Evolutionary conservation across 441 rosid genomes (phyloP), one percentile per base, ranked within the genome.

Genomic region (Adansonia gregorii): DNA sequence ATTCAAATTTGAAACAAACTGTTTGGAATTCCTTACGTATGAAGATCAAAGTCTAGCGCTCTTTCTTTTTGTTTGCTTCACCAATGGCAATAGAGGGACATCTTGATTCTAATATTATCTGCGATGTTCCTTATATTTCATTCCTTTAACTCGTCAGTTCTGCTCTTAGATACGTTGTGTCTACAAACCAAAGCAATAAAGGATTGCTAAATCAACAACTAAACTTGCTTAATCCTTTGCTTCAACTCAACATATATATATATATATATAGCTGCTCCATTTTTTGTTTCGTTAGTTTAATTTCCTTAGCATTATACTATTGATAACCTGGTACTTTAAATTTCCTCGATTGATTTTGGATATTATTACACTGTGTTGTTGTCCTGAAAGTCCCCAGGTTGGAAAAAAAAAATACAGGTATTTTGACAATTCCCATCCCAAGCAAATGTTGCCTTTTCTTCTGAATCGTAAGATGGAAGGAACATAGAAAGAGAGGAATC

Each of bases 401-500:
- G 10, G 8, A 1, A 59, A 22, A 3, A 3, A 55, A n/a, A n/a
- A n/a, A 8, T 49, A 66, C 24, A 71, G 79, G 76, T 52, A 74
- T 4, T 51, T 22, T 58, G 48, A 73, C 39, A 70, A n/a, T 31
- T 31, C 35, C 35, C 35, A 31, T 31, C 35, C 35, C 35, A 31
- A 31, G 35, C 35, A 31, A 31, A 31, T 31, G 35, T 31, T 31
- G 14, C 6, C 22, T 4, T 8, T 15, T 48, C 67, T 41, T 75
- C 24, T 79, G 12, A 17, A 72, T 20, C 84, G 64, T 88, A 15
- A 73, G 76, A 73, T 76, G 10, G 31, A 86, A 86, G 89, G n/a
- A 85, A 83, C 77, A 58, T 3, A 73, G 6, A 74, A 51, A 76
- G 80, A 67, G 6, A 60, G 15, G 65, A 74, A 79, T 78, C 85